Evolutionary conservation across 2,329 filamentous ascomycete species (phyloP).

Genomic region (Colletotrichum sublineola): DNA sequence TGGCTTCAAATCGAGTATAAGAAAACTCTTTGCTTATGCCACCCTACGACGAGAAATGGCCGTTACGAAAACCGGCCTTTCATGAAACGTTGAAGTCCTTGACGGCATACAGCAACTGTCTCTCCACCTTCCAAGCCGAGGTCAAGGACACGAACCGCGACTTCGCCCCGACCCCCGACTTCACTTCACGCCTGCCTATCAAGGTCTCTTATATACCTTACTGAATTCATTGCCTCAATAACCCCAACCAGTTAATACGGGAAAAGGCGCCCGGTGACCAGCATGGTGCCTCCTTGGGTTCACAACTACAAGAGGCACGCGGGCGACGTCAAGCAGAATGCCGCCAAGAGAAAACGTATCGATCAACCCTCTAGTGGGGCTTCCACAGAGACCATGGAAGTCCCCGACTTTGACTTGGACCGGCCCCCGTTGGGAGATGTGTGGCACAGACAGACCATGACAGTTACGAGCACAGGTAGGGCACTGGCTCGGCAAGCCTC

Average conservation of each 20-base stretch:
- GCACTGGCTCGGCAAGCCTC: no score
- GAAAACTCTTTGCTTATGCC: background rate
- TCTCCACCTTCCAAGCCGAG: background rate
- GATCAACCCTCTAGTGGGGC: background rate
- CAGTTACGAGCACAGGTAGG: background rate
- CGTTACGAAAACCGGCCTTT: background rate
- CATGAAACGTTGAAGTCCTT: background rate
- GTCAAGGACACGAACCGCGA: background rate
- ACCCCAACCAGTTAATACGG: background rate
- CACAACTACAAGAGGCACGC: background rate
- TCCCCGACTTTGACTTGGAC: background rate
- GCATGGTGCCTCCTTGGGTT: background rate
- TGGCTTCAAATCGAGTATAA: background rate
- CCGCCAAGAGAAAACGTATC: constrained; percentile 1
- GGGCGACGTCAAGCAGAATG: background rate
- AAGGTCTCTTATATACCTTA: background rate
- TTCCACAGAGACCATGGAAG: background rate
- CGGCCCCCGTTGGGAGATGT: background rate
- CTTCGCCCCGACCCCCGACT: background rate
- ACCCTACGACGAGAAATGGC: background rate
- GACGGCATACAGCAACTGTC: background rate
- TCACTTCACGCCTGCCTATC: background rate
- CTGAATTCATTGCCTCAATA: background rate
- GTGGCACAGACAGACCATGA: constrained; percentile 1
- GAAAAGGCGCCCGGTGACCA: background rate